Conservation (phyloP, 805 yeast genomes). For the Wickerhamomyces canadensis region DNA sequence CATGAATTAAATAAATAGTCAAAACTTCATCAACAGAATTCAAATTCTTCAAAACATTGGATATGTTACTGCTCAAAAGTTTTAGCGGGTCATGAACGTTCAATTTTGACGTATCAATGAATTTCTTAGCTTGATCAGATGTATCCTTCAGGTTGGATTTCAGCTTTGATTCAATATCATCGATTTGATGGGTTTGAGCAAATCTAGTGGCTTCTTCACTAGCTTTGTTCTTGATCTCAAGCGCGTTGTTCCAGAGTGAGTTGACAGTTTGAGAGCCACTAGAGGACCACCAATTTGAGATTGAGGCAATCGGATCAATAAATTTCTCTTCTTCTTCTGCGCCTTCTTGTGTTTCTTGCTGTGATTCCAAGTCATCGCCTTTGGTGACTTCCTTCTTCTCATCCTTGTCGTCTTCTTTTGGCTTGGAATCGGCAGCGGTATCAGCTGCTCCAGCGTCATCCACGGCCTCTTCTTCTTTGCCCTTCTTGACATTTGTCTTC, state of each 20-base stretch:
- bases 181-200: slow-evolving; percentile 27
- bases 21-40: slow-evolving; percentile 44
- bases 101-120: slow-evolving; percentile 19
- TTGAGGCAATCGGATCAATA: slow-evolving; percentile 57
- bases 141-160: slow-evolving; percentile 11
- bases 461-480: slow-evolving; percentile 16
- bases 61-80: slow-evolving; percentile 26
- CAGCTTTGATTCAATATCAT: slow-evolving; percentile 11
- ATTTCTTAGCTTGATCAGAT: slow-evolving; percentile 28
- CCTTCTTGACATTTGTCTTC: slow-evolving; percentile 9
- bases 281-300: slow-evolving; percentile 71
- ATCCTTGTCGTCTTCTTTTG: slow-evolving; percentile 19
- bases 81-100: slow-evolving; percentile 1
- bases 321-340: slow-evolving; percentile 18
- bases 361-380: too few species aligned
- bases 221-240: slow-evolving; percentile 38
- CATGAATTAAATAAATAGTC: slow-evolving; percentile 62
- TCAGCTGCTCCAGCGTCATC: slow-evolving; percentile 5
- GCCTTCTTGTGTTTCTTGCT: slow-evolving; percentile 19
- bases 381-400: too few species aligned
- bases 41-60: slow-evolving; percentile 33
- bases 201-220: slow-evolving; percentile 23
- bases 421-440: slow-evolving; percentile 3
- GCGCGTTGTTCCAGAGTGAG: slow-evolving; percentile 64
- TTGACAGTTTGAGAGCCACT: slow-evolving; percentile 63